These are phyloP conservation scores for Fusarium continuum DNA, from an alignment of 2,329 filamentous ascomycete genomes.

Conservation along the genomic window DNA sequence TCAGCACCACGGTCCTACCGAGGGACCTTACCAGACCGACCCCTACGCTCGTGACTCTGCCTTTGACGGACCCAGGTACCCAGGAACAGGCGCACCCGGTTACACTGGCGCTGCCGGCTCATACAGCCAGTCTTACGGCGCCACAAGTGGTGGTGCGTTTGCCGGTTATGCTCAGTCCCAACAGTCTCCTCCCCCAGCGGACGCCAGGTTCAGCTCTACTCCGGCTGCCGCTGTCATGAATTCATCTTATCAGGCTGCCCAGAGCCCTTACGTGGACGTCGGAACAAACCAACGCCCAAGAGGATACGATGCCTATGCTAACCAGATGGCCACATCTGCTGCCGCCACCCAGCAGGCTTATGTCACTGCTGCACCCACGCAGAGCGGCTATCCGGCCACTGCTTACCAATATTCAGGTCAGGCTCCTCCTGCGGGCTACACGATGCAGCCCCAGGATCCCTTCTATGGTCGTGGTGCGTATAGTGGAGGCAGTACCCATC, in stretches of 20 bases:
- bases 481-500: conserved; percentile 42
- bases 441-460: conserved; percentile 61
- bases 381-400: conserved; percentile 47
- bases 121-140: conserved; percentile 46
- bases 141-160: conserved; percentile 47
- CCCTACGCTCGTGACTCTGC: conserved; percentile 53
- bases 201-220: conserved; percentile 47
- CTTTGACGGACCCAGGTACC: conserved; percentile 59
- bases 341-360: conserved; percentile 48
- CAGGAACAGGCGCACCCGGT: conserved; percentile 59
- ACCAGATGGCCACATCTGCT: conserved; percentile 44
- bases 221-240: conserved; percentile 47
- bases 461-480: conserved; percentile 71
- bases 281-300: conserved; percentile 49
- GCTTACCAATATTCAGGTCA: conserved; percentile 50
- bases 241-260: conserved; percentile 44
- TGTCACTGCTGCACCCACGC: conserved; percentile 45
- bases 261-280: conserved; percentile 50
- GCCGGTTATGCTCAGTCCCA: conserved; percentile 46
- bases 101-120: conserved; percentile 57
- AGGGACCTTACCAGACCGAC: conserved; percentile 49
- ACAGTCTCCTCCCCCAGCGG: conserved; percentile 47
- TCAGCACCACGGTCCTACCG: conserved; percentile 59
- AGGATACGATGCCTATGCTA: conserved; percentile 48
- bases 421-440: conserved; percentile 50